These are phyloP conservation scores for Eragrostis tef DNA, from an alignment of 202 grass and related monocot genomes.

Conservation along the genomic window DNA sequence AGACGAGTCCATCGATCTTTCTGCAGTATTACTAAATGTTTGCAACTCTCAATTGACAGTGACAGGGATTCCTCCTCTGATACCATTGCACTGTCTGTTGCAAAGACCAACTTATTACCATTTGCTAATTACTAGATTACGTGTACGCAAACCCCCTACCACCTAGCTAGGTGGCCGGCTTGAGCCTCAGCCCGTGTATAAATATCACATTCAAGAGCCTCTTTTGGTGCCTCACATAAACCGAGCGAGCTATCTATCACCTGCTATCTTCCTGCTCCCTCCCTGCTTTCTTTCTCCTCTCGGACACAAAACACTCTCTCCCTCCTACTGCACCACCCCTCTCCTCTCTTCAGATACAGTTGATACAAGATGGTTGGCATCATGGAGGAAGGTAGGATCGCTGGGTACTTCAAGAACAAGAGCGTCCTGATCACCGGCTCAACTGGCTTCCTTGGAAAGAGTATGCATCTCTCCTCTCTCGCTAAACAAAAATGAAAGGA, in stretches of 20 bases:
- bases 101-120: no score
- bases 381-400: constrained; percentile 61
- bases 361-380: constrained; percentile 19
- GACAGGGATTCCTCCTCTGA: no score
- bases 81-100: no score
- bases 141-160: no score
- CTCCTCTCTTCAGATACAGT: not conserved
- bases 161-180: not conserved
- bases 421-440: constrained; percentile 83
- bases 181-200: constrained; percentile 37
- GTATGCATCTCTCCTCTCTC: not conserved
- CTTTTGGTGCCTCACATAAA: not conserved
- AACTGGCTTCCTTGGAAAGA: constrained; percentile 61
- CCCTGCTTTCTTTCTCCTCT: not conserved
- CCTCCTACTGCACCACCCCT: not conserved
- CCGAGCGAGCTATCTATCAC: not conserved
- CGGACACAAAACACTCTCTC: not conserved
- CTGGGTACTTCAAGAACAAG: constrained; percentile 77
- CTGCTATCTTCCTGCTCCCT: not conserved
- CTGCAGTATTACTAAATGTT: no score
- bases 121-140: no score
- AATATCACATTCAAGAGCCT: constrained; percentile 36
- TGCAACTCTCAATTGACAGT: no score
- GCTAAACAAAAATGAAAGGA: no score
- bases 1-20: no score